Percentiles rank a stretch among this genome's conserved stretches.
These are phyloP conservation scores for Calvatia gigantea DNA, from an alignment of 768 basidiomycete genomes.

Conservation along the genomic window DNA sequence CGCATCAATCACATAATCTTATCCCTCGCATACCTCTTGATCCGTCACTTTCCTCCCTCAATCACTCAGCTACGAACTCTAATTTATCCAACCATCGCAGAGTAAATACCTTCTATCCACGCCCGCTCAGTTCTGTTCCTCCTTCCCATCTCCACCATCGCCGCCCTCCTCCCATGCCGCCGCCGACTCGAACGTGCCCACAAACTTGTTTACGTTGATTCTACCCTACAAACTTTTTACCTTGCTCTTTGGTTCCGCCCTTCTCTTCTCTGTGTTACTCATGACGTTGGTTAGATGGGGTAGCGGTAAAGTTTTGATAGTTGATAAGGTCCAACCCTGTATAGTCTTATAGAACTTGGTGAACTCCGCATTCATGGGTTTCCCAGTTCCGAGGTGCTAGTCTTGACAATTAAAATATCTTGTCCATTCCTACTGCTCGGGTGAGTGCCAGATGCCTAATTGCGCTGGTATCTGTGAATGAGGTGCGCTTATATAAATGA, in stretches of 20 bases:
- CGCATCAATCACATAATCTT: constrained; percentile 75
- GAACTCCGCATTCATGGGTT: too few species aligned
- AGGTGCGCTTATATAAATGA: too few species aligned
- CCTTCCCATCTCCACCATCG: constrained; percentile 63
- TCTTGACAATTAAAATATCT: too few species aligned
- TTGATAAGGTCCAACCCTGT: constrained; percentile 9
- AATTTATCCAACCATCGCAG: constrained; percentile 31
- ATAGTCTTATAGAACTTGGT: too few species aligned
- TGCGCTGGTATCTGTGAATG: too few species aligned
- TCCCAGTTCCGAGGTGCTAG: too few species aligned
- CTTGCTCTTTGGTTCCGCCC: constrained; percentile 69
- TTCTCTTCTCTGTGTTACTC: constrained; percentile 52
- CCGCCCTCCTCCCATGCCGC: not conserved
- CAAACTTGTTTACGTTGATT: constrained; percentile 67
- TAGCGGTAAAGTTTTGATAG: constrained; percentile 39
- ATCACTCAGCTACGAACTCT: not conserved
- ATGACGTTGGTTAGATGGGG: constrained; percentile 55
- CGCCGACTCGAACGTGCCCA: not conserved
- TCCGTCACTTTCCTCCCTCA: constrained; percentile 34
- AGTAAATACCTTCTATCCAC: constrained; percentile 83
- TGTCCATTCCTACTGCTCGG: too few species aligned
- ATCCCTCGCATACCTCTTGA: constrained; percentile 81
- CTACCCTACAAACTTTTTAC: constrained; percentile 75
- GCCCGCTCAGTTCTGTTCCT: constrained; percentile 75
- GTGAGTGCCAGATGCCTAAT: too few species aligned